phyloP scores from a whole-genome alignment of 108 stramenopile species.

The Discostella stelligeroides region DNA sequence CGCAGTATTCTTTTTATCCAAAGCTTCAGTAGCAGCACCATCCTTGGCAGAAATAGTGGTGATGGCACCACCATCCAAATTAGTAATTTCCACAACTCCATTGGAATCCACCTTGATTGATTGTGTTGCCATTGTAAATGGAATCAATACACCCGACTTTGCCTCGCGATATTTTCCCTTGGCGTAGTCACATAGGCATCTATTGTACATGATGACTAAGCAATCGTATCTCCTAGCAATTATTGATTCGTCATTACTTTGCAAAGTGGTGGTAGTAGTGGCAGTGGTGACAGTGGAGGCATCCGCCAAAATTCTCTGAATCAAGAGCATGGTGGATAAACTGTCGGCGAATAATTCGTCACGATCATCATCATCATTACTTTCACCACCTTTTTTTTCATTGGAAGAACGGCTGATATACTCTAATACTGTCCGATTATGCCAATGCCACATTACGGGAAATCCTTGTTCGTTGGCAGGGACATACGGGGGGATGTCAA shows the following conservation, averaged over 20 bases:
- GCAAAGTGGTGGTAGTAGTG: background rate
- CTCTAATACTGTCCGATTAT: slow-evolving; percentile 7
- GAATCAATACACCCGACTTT: no score
- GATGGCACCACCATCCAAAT: background rate
- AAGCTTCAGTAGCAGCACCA: background rate
- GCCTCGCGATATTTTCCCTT: background rate
- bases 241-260: background rate
- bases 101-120: no score
- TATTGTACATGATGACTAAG: background rate
- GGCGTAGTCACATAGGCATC: background rate
- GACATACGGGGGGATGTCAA: background rate
- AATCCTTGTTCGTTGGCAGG: no score
- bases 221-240: background rate
- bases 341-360: background rate
- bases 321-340: background rate
- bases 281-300: no score
- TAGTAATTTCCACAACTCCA: no score
- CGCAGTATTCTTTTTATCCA: background rate
- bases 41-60: background rate
- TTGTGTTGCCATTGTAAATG: no score
- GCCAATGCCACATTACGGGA: slow-evolving; percentile 1
- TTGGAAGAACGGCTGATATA: background rate
- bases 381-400: no score
- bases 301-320: no score
- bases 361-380: no score